Evolutionary conservation across 345 rosid genomes (phyloP).

Genomic region (Angophora floribunda): DNA sequence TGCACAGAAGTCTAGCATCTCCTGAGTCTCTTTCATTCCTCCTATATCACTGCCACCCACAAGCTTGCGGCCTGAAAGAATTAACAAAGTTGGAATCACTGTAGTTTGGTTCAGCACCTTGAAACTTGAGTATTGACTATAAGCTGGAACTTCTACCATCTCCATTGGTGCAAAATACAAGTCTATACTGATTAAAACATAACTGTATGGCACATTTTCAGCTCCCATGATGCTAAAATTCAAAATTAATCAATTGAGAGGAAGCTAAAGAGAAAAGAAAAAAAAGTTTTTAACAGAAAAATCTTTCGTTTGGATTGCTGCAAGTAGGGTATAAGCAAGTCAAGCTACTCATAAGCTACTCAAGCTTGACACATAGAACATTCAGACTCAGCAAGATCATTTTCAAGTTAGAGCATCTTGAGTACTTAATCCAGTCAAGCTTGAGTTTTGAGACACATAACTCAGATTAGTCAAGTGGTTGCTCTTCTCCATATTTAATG

Average conservation of each 20-base stretch:
- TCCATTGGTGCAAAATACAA: not conserved
- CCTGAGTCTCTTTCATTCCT: not conserved
- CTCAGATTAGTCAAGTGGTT: not conserved
- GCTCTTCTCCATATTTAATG: not conserved
- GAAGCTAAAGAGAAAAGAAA: not conserved
- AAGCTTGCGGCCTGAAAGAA: not conserved
- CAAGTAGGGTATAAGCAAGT: not conserved
- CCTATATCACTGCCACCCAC: not conserved
- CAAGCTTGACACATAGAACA: not conserved
- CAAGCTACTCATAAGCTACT: not conserved
- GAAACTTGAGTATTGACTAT: not conserved
- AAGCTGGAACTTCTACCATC: conserved; percentile 16
- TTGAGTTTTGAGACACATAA: not conserved
- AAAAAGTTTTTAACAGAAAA: not conserved
- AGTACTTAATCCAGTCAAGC: not conserved
- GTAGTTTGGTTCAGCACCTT: not conserved
- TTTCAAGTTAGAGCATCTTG: not conserved
- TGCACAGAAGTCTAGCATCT: conserved; percentile 44
- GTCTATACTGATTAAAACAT: not conserved
- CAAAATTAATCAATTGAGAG: not conserved
- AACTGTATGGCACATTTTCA: not conserved
- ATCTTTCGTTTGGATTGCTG: not conserved
- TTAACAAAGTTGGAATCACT: not conserved
- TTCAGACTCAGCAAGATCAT: not conserved
- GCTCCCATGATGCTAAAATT: not conserved